A percentile compares a stretch with the other conserved stretches of the same genome.
These are phyloP conservation scores for Exserohilum rostratum DNA, from an alignment of 2,329 filamentous ascomycete species.

Conservation along the genomic window DNA sequence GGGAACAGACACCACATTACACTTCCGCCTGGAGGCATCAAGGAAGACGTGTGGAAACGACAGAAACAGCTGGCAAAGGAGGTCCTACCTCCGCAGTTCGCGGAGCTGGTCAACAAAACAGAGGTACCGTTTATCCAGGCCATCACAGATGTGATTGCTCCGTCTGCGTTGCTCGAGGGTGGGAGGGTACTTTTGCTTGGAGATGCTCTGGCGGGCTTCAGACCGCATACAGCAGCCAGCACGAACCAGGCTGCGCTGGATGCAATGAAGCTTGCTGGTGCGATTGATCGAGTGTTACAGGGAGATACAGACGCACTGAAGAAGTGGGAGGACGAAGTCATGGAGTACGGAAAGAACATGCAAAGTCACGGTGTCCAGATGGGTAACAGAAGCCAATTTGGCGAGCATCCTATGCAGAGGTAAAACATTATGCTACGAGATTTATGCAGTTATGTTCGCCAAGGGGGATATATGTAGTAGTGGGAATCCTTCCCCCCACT, in stretches of 20 bases:
- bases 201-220: constrained; percentile 53
- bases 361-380: constrained; percentile 22
- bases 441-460: no score
- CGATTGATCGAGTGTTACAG: constrained; percentile 39
- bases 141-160: constrained; percentile 50
- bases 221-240: constrained; percentile 53
- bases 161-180: constrained; percentile 43
- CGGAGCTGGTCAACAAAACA: constrained; percentile 49
- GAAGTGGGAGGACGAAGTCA: constrained; percentile 40
- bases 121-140: constrained; percentile 53
- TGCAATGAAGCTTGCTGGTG: constrained; percentile 40
- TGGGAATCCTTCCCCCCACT: no score
- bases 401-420: constrained; percentile 10
- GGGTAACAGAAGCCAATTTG: constrained; percentile 23
- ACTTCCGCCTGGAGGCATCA: constrained; percentile 49
- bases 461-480: no score
- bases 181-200: constrained; percentile 54
- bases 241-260: constrained; percentile 55
- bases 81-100: constrained; percentile 46
- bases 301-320: constrained; percentile 34
- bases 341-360: constrained; percentile 19
- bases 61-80: constrained; percentile 39
- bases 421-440: background rate
- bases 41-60: constrained; percentile 45
- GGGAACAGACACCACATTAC: constrained; percentile 50